Evolutionary conservation across 768 basidiomycete species (phyloP), one percentile per base, ranked within the genome.

Genomic region (Boletus rubroflammeus): DNA sequence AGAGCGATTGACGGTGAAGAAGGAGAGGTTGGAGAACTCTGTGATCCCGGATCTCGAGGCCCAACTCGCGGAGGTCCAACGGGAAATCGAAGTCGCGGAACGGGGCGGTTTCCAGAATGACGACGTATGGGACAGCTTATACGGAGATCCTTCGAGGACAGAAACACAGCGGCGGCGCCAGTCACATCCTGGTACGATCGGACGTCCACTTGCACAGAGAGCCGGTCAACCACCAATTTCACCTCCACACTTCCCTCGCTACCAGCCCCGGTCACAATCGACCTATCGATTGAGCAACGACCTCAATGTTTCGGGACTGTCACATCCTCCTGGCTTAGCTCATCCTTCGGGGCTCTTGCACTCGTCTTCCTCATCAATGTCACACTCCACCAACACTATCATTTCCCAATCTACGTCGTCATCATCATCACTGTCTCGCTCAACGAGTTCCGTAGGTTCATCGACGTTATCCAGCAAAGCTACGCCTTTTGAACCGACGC

Each of bases 41-140:
- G 72, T 78, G 14, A 75, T 93, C 17, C 78, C 78, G 1, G 88
- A 88, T 55, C 75, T 93, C 39, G 88, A 90, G 69, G 78, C 80
- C 46, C 81, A 85, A 66, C 73, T 92, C 40, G 73, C 73, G 54
- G 79, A 79, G 40, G 70, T 88, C 47, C 78, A 81, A 59, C 72
- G 73, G 25, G 85, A 91, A 68, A 79, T 88, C 21, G 82, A 84
- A 63, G 21, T 51, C 39, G 41, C 48, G 50, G 73, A 54, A 57
- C 73, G 48, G 69, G 75, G 54, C 45, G 55, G 43, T 39, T 28
- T 56, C 26, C 67, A 59, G 58, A 50, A 54, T 15, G 57, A 36
- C 11, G 63, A 65, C 25, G 4, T 35, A 25, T 60, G 57, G 62
- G 61, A 66, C 2, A 49, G 38, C 39, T 10, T 54, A 1, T 52